phyloP scores from a whole-genome alignment of 495 filamentous ascomycete species.

The Parathielavia appendiculata region DNA sequence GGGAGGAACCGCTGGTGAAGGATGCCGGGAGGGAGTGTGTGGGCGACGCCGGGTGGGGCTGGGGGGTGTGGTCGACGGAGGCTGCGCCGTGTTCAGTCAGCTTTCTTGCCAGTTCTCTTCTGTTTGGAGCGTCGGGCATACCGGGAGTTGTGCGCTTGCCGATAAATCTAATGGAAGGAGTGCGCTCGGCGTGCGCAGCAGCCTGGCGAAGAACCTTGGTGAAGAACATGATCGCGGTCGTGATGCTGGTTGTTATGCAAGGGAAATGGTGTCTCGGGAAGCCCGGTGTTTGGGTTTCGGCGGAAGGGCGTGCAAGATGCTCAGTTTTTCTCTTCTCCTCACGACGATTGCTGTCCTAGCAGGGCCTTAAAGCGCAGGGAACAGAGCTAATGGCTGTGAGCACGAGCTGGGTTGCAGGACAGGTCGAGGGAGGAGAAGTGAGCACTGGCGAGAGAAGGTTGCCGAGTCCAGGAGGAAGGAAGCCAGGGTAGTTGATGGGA shows the following conservation, averaged over 20 bases:
- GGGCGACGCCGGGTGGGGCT: slow-evolving; percentile 57
- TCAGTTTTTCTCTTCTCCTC: slow-evolving; percentile 24
- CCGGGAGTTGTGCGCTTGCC: slow-evolving; percentile 80
- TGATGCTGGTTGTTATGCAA: background rate
- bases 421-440: slow-evolving; percentile 33
- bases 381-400: background rate
- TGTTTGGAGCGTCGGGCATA: slow-evolving; percentile 43
- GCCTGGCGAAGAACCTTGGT: slow-evolving; percentile 63
- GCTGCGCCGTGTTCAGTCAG: slow-evolving; percentile 38
- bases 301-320: background rate
- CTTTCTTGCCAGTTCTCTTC: background rate
- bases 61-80: slow-evolving; percentile 75
- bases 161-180: slow-evolving; percentile 84
- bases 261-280: too few relatives aligned
- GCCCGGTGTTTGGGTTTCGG: background rate
- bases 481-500: slow-evolving; percentile 7
- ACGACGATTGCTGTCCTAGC: slow-evolving; percentile 28
- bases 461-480: slow-evolving; percentile 6
- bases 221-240: slow-evolving; percentile 50
- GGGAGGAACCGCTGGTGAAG: slow-evolving; percentile 54
- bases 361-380: slow-evolving; percentile 2
- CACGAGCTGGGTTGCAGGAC: slow-evolving; percentile 20
- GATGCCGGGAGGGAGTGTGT: slow-evolving; percentile 48
- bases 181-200: slow-evolving; percentile 57
- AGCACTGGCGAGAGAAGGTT: slow-evolving; percentile 10